Evolutionary conservation across 225 moss, liverwort and hornwort genomes (phyloP).

Genomic region (Neckera pumila): DNA sequence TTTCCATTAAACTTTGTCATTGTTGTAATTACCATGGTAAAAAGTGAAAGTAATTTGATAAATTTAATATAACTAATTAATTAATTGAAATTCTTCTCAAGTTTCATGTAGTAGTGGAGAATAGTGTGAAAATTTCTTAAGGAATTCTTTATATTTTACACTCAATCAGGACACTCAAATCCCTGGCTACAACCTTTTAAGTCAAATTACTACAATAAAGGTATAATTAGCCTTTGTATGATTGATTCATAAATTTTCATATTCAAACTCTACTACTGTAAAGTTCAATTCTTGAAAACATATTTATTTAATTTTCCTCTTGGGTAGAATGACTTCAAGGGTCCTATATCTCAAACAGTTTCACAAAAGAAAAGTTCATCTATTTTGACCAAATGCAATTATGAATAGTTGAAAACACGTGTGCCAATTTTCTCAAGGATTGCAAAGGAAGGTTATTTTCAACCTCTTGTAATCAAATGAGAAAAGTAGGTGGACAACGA

Average conservation of each 20-base stretch:
- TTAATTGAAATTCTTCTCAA: background rate
- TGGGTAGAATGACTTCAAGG: background rate
- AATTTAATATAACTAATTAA: background rate
- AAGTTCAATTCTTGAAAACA: background rate
- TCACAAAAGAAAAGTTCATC: background rate
- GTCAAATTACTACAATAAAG: background rate
- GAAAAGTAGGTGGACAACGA: background rate
- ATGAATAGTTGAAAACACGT: background rate
- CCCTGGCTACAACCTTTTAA: background rate
- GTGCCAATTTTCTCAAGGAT: background rate
- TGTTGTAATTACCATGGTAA: background rate
- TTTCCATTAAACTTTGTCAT: background rate
- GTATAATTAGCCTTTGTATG: too few relatives aligned
- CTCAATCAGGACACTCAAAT: background rate
- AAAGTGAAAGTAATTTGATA: background rate
- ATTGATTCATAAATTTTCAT: background rate
- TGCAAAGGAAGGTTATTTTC: background rate
- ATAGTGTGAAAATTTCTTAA: background rate
- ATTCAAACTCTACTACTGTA: background rate
- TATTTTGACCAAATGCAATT: background rate
- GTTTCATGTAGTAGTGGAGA: background rate
- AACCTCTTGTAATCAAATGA: background rate
- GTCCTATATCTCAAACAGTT: accelerated
- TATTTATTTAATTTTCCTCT: background rate
- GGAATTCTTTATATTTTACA: background rate